Percentiles rank a stretch among this genome's conserved stretches.
These are phyloP conservation scores for Pterocarpus santalinus DNA, from an alignment of 306 rosid species.

Conservation along the genomic window DNA sequence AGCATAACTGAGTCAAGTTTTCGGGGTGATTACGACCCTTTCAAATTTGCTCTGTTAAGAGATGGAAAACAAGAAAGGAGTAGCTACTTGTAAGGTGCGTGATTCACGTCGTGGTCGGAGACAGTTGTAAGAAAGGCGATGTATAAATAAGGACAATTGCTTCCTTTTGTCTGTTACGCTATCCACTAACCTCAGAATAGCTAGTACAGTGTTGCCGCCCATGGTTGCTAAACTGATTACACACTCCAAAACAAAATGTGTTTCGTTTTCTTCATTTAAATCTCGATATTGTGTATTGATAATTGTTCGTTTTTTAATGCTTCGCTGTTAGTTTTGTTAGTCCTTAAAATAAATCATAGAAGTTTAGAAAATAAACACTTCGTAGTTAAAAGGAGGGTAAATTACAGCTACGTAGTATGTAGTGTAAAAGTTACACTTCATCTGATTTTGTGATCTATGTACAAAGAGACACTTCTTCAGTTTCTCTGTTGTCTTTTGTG, in stretches of 20 bases:
- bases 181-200: background rate
- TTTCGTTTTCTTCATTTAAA: background rate
- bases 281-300: background rate
- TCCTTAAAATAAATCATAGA: background rate
- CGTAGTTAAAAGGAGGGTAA: background rate
- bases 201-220: background rate
- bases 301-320: background rate
- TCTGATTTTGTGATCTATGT: too few species aligned
- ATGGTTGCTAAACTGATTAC: background rate
- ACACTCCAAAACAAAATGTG: background rate
- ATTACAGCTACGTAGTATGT: too few species aligned
- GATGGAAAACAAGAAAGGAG: background rate
- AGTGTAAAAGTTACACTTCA: too few species aligned
- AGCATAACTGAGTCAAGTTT: background rate
- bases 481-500: background rate
- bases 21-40: background rate
- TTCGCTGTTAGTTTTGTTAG: background rate
- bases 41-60: background rate
- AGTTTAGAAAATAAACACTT: background rate
- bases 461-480: too few species aligned
- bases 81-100: background rate
- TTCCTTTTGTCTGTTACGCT: slow-evolving; percentile 15
- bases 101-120: background rate
- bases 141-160: background rate
- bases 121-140: background rate